phyloP scores from a whole-genome alignment of 2,329 filamentous ascomycete species.

The Paecilomyces fulvus region DNA sequence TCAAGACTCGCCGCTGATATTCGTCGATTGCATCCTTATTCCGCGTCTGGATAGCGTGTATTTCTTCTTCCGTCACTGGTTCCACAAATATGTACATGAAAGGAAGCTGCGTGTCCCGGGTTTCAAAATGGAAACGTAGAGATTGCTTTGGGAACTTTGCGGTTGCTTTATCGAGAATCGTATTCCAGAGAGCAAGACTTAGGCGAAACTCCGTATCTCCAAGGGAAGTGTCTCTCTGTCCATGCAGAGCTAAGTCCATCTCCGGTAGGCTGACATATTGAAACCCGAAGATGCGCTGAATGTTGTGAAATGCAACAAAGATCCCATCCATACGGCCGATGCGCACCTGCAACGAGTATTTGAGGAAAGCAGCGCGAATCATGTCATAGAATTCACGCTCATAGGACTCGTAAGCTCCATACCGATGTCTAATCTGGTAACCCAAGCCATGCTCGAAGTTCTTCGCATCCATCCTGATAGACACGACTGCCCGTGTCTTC shows the following conservation, averaged over 20 bases:
- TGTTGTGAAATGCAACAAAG: conserved; percentile 94
- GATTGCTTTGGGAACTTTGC: conserved; percentile 65
- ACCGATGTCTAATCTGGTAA: conserved; percentile 72
- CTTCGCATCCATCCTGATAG: conserved; percentile 76
- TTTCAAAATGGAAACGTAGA: conserved; percentile 74
- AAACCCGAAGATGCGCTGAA: conserved; percentile 91
- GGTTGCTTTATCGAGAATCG: conserved; percentile 67
- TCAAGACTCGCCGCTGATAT: conserved; percentile 51
- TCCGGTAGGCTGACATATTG: conserved; percentile 83
- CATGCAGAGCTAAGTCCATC: conserved; percentile 87
- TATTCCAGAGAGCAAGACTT: conserved; percentile 70
- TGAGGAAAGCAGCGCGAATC: conserved; percentile 88
- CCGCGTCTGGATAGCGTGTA: conserved; percentile 63
- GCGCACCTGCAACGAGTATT: conserved; percentile 92
- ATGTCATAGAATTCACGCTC: conserved; percentile 96
- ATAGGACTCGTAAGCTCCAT: conserved; percentile 80
- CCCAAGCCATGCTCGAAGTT: conserved; percentile 67
- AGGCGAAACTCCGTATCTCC: conserved; percentile 81
- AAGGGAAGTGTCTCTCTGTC: conserved; percentile 54
- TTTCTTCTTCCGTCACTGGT: conserved; percentile 65
- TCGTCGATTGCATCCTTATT: conserved; percentile 57
- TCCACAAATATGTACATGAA: conserved; percentile 88
- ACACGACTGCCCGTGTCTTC: conserved; percentile 86
- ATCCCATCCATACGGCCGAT: conserved; percentile 99
- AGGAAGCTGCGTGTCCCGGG: conserved; percentile 50